Conservation (phyloP, 2,329 filamentous ascomycete genomes). For the Beauveria australis region DNA sequence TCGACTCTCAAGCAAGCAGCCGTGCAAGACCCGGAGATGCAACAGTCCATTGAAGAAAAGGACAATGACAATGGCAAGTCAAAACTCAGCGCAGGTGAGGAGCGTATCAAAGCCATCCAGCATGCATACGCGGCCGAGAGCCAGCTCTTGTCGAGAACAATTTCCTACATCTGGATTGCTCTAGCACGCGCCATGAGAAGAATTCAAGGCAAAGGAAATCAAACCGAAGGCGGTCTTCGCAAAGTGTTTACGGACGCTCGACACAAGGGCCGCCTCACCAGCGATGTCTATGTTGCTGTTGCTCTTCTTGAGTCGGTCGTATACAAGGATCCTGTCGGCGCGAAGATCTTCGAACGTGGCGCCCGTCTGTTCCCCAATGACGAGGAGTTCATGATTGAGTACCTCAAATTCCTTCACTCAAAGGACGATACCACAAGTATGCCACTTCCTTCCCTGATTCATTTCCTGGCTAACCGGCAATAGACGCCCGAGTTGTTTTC, state of each 20-base stretch:
- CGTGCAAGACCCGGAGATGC: constrained; percentile 27
- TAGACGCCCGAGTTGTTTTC: constrained; percentile 91
- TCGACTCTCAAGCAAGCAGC: constrained; percentile 47
- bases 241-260: constrained; percentile 86
- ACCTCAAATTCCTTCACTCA: constrained; percentile 87
- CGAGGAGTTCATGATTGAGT: constrained; percentile 87
- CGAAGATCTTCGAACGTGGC: constrained; percentile 92
- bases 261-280: constrained; percentile 77
- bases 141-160: constrained; percentile 68
- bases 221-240: constrained; percentile 66
- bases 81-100: constrained; percentile 52
- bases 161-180: constrained; percentile 92
- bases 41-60: constrained; percentile 34
- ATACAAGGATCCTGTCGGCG: constrained; percentile 86
- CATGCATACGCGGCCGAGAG: constrained; percentile 65
- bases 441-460: constrained; percentile 25
- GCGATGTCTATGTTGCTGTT: constrained; percentile 89
- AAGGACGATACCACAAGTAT: constrained; percentile 90
- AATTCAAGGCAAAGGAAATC: constrained; percentile 72
- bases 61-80: constrained; percentile 40
- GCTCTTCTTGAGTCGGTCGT: constrained; percentile 92
- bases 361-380: constrained; percentile 91
- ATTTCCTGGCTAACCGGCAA: constrained; percentile 14
- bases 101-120: constrained; percentile 53
- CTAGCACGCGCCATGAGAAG: constrained; percentile 90